phyloP scores from a whole-genome alignment of 228 moss, liverwort and hornwort species.

The Sphagnum magellanicum region DNA sequence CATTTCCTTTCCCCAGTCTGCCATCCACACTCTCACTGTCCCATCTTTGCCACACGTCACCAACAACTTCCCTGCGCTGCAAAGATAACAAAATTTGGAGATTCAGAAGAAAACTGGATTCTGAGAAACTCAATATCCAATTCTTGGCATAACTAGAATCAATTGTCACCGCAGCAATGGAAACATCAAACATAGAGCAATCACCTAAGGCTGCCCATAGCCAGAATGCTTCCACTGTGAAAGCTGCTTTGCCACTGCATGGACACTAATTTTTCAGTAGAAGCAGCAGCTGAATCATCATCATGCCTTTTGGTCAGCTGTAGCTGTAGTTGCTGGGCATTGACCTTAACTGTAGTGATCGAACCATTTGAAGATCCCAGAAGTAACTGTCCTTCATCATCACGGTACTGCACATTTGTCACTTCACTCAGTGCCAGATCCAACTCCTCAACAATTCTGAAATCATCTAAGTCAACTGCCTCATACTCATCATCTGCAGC shows the following conservation, averaged over 20 bases:
- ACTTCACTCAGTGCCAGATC: conserved; percentile 26
- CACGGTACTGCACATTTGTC: conserved; percentile 42
- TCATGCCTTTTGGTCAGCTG: conserved; percentile 13
- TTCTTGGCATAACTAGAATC: too few relatives aligned
- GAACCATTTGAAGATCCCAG: conserved; percentile 57
- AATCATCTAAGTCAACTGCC: conserved; percentile 14
- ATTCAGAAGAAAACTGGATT: too few relatives aligned
- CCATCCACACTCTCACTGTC: conserved; percentile 62
- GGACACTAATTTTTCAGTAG: conserved; percentile 14
- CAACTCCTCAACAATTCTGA: conserved; percentile 37
- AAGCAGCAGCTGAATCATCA: not conserved
- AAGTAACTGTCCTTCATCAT: conserved; percentile 53
- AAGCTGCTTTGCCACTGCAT: conserved; percentile 71
- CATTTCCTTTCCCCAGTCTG: conserved; percentile 67
- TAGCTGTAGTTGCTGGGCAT: conserved; percentile 27
- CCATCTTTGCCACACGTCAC: conserved; percentile 79
- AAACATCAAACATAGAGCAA: not conserved
- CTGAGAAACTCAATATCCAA: too few relatives aligned
- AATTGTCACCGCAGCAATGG: too few relatives aligned
- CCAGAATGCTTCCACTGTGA: conserved; percentile 66
- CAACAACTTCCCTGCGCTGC: conserved; percentile 60
- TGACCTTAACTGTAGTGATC: conserved; percentile 45
- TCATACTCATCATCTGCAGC: conserved; percentile 13
- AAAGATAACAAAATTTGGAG: conserved; percentile 9
- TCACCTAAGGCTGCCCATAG: conserved; percentile 56